Evolutionary conservation across 345 rosid species (phyloP).

Genomic region (Brassica juncea): DNA sequence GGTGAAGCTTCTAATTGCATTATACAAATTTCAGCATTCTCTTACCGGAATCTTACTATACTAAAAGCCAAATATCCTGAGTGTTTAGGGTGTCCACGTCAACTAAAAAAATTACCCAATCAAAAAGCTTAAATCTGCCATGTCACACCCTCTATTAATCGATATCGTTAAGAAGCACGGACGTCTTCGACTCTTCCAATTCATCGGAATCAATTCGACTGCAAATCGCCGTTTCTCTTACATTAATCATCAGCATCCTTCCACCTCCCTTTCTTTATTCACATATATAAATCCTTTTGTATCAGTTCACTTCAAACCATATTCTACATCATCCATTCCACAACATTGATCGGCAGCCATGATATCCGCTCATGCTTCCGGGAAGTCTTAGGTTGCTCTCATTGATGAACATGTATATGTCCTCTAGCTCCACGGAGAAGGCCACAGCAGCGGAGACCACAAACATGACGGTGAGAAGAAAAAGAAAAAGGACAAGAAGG

Average conservation of each 20-base stretch:
- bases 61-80: no score
- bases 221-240: background rate
- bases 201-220: background rate
- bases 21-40: no score
- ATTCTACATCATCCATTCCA: background rate
- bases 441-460: constrained; percentile 21
- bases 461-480: constrained; percentile 39
- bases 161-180: background rate
- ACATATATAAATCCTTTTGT: background rate
- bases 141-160: background rate
- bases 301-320: background rate
- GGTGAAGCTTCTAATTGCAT: no score
- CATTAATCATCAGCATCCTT: background rate
- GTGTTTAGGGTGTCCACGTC: no score
- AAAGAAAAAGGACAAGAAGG: constrained; percentile 53
- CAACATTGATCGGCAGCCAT: background rate
- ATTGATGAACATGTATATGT: background rate
- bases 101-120: no score
- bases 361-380: background rate
- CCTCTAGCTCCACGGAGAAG: constrained; percentile 44
- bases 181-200: background rate
- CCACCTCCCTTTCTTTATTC: background rate
- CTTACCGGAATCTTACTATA: no score
- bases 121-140: no score
- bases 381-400: background rate